Conservation (phyloP, 257 asterid species). For the Leptodermis oblonga region DNA sequence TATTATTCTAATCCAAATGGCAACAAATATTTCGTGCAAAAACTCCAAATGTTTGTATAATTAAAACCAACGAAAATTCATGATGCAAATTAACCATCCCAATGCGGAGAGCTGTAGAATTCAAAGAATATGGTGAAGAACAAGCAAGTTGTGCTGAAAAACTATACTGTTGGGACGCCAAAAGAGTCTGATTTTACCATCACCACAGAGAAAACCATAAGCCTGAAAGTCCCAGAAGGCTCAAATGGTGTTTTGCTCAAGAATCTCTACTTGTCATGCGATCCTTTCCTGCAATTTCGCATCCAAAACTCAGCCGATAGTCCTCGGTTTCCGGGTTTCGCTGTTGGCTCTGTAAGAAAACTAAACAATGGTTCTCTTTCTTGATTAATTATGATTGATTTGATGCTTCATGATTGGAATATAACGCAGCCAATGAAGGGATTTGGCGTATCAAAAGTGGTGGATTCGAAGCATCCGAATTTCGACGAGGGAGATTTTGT, state of each 20-base stretch:
- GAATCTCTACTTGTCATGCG: constrained; percentile 3
- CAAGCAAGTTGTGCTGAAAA: neutral
- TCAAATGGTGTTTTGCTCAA: constrained; percentile 5
- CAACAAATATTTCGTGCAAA: too few relatives aligned
- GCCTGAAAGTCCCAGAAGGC: constrained; percentile 8
- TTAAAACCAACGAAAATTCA: too few relatives aligned
- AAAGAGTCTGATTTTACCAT: constrained; percentile 12
- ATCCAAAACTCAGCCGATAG: neutral
- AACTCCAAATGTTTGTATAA: too few relatives aligned
- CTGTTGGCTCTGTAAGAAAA: constrained; percentile 13
- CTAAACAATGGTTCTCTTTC: too few relatives aligned
- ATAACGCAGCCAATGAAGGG: constrained; percentile 24
- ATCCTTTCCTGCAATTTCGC: neutral
- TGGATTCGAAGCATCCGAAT: constrained; percentile 27
- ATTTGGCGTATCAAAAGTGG: constrained; percentile 28
- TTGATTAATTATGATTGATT: too few relatives aligned
- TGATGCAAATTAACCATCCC: too few relatives aligned
- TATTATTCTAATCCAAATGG: too few relatives aligned
- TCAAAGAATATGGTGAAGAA: neutral
- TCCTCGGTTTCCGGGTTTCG: neutral
- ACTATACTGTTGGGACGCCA: neutral
- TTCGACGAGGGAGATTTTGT: constrained; percentile 29
- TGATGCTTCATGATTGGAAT: too few relatives aligned
- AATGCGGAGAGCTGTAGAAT: too few relatives aligned
- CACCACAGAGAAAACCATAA: neutral